A percentile compares a stretch with the other conserved stretches of the same genome.
Evolutionary conservation across 805 yeast species (phyloP).

Genomic region (Spathaspora hagerdaliae): DNA sequence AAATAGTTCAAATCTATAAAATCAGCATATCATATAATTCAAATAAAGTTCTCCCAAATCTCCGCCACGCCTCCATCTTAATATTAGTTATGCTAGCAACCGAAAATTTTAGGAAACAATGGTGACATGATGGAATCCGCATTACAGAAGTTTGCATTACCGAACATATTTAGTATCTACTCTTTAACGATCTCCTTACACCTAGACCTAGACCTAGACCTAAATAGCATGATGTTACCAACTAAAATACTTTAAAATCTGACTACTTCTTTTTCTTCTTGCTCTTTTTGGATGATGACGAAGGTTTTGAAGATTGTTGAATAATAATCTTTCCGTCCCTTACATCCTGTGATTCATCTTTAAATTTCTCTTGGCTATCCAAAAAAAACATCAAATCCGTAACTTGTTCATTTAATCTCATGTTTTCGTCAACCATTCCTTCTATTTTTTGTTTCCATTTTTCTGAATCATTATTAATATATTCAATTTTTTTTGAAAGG

Average conservation of each 20-base stretch:
- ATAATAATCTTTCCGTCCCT: constrained; percentile 65
- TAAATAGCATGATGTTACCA: not conserved
- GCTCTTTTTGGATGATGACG: constrained; percentile 1
- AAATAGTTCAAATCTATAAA: not conserved
- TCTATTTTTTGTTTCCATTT: constrained; percentile 20
- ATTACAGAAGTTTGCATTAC: constrained; percentile 1
- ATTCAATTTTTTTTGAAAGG: constrained; percentile 35
- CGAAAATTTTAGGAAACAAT: not conserved
- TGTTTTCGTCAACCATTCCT: constrained; percentile 34
- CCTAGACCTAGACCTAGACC: not conserved
- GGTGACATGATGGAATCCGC: not conserved
- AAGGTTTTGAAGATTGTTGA: constrained; percentile 17
- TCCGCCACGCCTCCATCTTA: not conserved
- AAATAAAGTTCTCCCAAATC: constrained; percentile 2
- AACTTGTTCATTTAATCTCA: constrained; percentile 58
- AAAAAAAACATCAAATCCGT: constrained; percentile 78
- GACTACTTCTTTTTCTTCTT: constrained; percentile 16
- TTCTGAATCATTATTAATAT: constrained; percentile 20
- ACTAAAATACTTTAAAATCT: not conserved
- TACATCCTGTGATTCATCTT: constrained; percentile 67
- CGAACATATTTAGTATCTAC: not conserved
- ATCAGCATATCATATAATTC: constrained; percentile 5
- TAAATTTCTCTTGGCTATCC: constrained; percentile 68
- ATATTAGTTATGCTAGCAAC: not conserved
- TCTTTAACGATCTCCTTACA: too few relatives aligned